Base-by-base conservation (phyloP, 2,329 filamentous ascomycete species). In the Fusarium sp. region DNA sequence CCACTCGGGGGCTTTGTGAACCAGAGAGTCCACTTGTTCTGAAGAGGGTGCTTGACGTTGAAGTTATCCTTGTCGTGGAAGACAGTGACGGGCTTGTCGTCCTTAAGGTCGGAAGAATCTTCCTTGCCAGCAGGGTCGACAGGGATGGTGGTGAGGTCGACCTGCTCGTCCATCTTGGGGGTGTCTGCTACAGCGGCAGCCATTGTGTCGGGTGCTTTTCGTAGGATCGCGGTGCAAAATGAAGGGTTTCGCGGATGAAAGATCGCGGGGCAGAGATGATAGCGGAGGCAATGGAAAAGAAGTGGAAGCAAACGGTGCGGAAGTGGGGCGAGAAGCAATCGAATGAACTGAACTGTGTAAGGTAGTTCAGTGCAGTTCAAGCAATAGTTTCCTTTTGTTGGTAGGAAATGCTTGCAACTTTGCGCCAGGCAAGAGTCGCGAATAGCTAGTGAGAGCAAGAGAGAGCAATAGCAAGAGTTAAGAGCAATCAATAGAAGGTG, bases 61-160 rank as follows among this genome's bases (percentile, higher is more conserved):
- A 99, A 99, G 86, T 99, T 97, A 72, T 97, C 92, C 74, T 96
- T 91, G 83, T 98, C 94, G 79, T 99, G 94, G 84, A 99, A 99
- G 73, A 99, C 95, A 45, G 96, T 99, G 75, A 97, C 86, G 50
- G 91, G 84, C 77, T 94, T 90, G 69, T 83, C 82, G 53, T 79
- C 80, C 55, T 84, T 83, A 68, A 81, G 79, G 55, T 83, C 79
- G 73, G 81, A 80, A 63, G 84, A 82, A 58, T 84, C 81, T 61
- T 84, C 77, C 72, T 86, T 86, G 68, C 90, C 88, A 66, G 84
- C 85, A 51, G 88, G 88, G 50, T 87, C 89, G 78, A 91, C 86
- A 72, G 88, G 88, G 61, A 91, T 90, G 50, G 88, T 90, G 61
- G 87, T 88, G 63, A 90, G 83, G 71, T 91, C 88, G 78, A 90